Conservation (phyloP, 306 rosid genomes). For the Hippophae tibetana region DNA sequence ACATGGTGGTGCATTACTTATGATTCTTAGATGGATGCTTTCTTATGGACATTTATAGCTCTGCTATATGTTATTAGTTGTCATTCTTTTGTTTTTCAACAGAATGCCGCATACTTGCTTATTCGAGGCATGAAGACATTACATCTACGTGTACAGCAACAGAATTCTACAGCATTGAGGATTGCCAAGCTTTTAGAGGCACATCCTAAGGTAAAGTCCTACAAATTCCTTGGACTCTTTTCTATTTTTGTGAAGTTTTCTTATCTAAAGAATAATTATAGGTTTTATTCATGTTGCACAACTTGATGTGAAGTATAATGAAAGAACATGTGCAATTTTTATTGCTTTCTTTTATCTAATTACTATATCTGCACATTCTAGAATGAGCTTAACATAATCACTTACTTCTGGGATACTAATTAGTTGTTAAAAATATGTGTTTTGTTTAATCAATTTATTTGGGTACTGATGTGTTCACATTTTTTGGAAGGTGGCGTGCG, state of each 20-base stretch:
- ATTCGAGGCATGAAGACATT: constrained; percentile 95
- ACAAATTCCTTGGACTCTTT: not conserved
- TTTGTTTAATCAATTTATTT: not conserved
- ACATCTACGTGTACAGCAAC: constrained; percentile 95
- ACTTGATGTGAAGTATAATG: no score
- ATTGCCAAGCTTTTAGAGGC: constrained; percentile 91
- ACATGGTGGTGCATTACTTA: no score
- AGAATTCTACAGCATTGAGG: constrained; percentile 68
- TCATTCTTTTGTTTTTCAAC: constrained; percentile 3
- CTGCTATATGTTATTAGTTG: not conserved
- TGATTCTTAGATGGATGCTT: no score
- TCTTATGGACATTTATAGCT: not conserved
- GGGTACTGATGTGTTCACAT: constrained; percentile 12
- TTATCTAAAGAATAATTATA: not conserved
- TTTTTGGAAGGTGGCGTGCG: constrained; percentile 61
- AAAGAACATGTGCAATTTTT: no score
- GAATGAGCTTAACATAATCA: no score
- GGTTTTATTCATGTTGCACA: no score
- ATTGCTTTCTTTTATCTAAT: no score
- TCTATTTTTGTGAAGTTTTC: not conserved
- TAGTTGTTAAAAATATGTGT: not conserved
- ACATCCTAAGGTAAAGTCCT: constrained; percentile 73
- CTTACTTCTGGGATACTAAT: not conserved
- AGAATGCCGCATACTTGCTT: constrained; percentile 96
- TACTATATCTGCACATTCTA: no score